Evolutionary conservation across 768 basidiomycete genomes (phyloP), one percentile per base, ranked within the genome.

Genomic region (Phlebiopsis gigantea): DNA sequence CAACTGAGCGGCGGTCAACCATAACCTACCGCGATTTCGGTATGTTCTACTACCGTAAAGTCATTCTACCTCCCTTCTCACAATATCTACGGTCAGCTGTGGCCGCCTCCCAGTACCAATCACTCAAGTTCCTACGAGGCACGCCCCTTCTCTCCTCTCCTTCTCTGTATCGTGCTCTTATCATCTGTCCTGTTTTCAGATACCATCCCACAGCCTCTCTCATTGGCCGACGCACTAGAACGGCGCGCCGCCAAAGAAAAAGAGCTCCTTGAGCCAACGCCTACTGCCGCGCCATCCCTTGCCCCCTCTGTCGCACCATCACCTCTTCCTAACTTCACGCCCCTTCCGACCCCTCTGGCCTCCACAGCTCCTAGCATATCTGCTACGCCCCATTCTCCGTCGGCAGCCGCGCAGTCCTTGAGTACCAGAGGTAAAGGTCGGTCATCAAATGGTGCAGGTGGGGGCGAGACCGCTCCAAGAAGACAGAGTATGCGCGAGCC

Each of bases 11-110:
- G 57, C 78, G 88, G 57, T 79, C 75, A 55, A 75, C 71, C 21
- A 74, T 93, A 10, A 78, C 80, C 53, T 90, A 92, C 61, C 75
- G 77, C 41, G 90, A 94, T 67, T 80, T 93, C 77, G 85, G 91
- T 93, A 60, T 56, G 82, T 71, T 47, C 22, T 57, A 39, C 44
- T 19, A 39, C 55, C 34, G 21, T 45, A 26, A 24, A 34, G 30
- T 26, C 25, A 24, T 24, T 46, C n/a, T 26, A 50, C 63, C 47
- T 64, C 49, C 43, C 12, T 49, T 17, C 34, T 39, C 2, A 39
- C 55, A n/a, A 53, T 17, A 26, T 55, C 2, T 30, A 17, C 44
- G 10, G 26, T 15, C 26, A 89, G 88, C 85, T 30, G 72, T 73
- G 34, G 79, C 84, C 6, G 79, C 80, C 2, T 75, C 78, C 53